Conservation (phyloP, 208 protist genomes). For the Trichomonas vaginalis region DNA sequence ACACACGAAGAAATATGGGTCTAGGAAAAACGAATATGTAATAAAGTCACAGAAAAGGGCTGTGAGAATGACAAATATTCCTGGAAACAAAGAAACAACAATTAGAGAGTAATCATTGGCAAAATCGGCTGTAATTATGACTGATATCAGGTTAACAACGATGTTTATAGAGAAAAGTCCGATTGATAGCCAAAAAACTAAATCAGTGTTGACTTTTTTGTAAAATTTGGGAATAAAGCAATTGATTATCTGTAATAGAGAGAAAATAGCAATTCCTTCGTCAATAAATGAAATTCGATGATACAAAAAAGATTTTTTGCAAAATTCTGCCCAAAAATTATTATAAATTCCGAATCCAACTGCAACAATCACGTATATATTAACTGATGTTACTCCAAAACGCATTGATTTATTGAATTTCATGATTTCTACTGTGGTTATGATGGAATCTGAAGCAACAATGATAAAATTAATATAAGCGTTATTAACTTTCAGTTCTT, state of each 20-base stretch:
- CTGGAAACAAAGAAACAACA: background rate
- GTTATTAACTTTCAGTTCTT: background rate
- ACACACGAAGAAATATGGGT: background rate
- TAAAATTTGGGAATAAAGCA: background rate
- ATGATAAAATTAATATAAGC: background rate
- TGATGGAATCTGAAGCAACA: background rate
- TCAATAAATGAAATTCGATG: background rate
- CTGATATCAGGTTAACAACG: background rate
- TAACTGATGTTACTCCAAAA: background rate
- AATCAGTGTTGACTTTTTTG: background rate
- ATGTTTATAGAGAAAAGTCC: background rate
- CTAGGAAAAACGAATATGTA: background rate
- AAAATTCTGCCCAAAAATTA: background rate
- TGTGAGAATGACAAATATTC: background rate
- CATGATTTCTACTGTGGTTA: background rate
- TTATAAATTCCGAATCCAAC: background rate
- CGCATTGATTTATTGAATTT: background rate
- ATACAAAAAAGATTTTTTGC: background rate
- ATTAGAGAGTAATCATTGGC: too few relatives aligned
- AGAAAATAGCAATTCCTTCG: background rate
- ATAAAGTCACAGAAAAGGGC: background rate
- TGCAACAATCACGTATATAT: background rate
- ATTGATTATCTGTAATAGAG: background rate
- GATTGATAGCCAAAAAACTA: background rate
- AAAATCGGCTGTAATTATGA: background rate